Base-by-base conservation (phyloP, 2,329 filamentous ascomycete species). In the Xylariaceae sp. region DNA sequence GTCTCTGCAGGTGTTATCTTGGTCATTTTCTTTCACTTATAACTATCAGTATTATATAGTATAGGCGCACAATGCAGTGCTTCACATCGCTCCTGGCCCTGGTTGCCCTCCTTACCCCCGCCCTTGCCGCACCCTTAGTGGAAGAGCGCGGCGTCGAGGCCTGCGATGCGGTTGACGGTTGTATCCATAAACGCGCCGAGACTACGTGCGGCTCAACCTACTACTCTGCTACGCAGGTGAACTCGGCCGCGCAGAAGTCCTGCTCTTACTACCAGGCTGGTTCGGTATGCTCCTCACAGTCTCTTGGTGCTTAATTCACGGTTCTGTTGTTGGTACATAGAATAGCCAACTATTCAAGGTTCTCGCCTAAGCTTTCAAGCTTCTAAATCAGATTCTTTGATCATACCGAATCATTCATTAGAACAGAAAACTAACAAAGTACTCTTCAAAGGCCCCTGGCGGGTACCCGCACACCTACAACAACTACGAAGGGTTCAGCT, bases 401-500 rank as follows among this genome's bases (percentile, higher is more conserved):
- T 12, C 12, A 31, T 12, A 6, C 28, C 6, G 12, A 12, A 12
- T 31, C 16, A 23, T 24, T 4, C 17, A 11, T 43, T 4, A 14
- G 19, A 3, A 37, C 4, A 28, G 6, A 9, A 4, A n/a, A 21
- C 43, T 53, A 12, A 60, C 45, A 14, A 19, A n/a, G n/a, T 14
- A 8, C 2, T 6, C 14, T n/a, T 33, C n/a, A 6, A 26, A 62
- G 60, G 43, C 87, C 66, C 83, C 85, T 0, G 76, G 77, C 60
- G 68, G 70, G 52, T 87, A 87, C 69, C 85, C 85, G 0, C 84
- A 87, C 69, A 71, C 72, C 31, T 87, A 85, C 74, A 81, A 85
- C 71, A 82, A 87, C 75, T 81, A 81, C 64, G 85, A 88, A 67
- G 84, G 82, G 16, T 88, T 89, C 69, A 72, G 76, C 36, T 88